Conservation (phyloP, 2,329 filamentous ascomycete genomes). For the Cladosporium sp. region DNA sequence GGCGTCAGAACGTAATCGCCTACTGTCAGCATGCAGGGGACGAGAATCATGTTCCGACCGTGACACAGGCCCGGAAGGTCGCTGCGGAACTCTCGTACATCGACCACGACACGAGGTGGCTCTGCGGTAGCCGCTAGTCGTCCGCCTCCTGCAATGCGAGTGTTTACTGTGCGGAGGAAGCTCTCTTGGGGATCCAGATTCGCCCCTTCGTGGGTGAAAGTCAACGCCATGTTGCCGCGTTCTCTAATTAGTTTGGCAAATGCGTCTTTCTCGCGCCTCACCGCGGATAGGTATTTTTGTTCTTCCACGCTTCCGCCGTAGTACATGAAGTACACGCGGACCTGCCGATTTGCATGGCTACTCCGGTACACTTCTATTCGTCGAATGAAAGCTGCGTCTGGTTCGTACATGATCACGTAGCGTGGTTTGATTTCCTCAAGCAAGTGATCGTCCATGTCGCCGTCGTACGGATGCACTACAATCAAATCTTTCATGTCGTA, state of each 20-base stretch:
- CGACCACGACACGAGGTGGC: constrained; percentile 86
- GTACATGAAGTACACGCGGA: constrained; percentile 94
- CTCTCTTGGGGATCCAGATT: constrained; percentile 80
- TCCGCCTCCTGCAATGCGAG: constrained; percentile 89
- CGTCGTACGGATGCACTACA: constrained; percentile 87
- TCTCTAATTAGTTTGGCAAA: constrained; percentile 95
- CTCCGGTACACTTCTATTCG: constrained; percentile 93
- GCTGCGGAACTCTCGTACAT: constrained; percentile 93
- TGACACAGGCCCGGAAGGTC: constrained; percentile 87
- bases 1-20: constrained; percentile 94
- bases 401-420: constrained; percentile 98
- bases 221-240: constrained; percentile 83
- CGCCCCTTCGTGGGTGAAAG: constrained; percentile 67
- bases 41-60: constrained; percentile 78
- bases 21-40: constrained; percentile 93
- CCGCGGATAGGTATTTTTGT: constrained; percentile 81
- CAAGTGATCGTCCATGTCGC: constrained; percentile 93
- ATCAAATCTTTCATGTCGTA: constrained; percentile 88
- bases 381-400: constrained; percentile 88
- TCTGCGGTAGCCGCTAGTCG: constrained; percentile 76
- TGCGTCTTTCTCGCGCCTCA: constrained; percentile 92
- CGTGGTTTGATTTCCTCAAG: constrained; percentile 88
- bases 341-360: constrained; percentile 82
- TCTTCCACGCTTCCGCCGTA: constrained; percentile 94
- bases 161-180: constrained; percentile 93